These are phyloP conservation scores for Grigorovia yakushimaensis DNA, from an alignment of 805 yeast species.

Conservation along the genomic window DNA sequence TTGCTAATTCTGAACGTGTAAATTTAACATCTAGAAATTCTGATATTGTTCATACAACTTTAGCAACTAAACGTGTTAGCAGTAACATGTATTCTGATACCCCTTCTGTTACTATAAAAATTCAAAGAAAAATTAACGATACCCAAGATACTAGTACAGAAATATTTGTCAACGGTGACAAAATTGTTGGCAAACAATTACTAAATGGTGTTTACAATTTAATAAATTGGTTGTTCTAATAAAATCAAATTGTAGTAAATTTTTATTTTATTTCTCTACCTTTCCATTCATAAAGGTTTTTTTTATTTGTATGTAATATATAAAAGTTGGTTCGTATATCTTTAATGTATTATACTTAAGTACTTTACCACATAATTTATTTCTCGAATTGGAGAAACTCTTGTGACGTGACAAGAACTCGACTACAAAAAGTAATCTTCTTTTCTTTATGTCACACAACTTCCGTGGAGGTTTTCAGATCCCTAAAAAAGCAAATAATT, in stretches of 20 bases:
- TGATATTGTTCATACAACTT: background rate
- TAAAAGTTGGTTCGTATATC: too few species aligned
- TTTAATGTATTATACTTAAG: too few species aligned
- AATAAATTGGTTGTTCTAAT: background rate
- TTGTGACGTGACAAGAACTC: too few species aligned
- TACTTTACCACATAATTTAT: too few species aligned
- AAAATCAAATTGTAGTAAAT: background rate
- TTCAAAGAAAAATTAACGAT: background rate
- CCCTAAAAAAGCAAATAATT: background rate
- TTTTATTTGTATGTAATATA: too few species aligned
- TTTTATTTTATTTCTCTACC: too few species aligned
- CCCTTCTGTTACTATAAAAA: background rate
- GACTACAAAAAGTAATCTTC: too few species aligned
- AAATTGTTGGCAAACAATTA: background rate
- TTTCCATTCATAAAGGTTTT: too few species aligned
- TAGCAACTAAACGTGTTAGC: background rate
- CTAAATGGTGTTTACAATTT: background rate
- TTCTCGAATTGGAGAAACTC: too few species aligned
- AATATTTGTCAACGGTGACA: background rate
- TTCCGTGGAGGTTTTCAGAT: too few species aligned
- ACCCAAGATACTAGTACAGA: background rate
- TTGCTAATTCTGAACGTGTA: background rate
- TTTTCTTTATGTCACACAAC: too few species aligned
- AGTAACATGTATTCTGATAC: background rate
- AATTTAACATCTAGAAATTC: background rate